Evolutionary conservation across 352 stramenopile species (phyloP).

Genomic region (Globisporangium emineosum): DNA sequence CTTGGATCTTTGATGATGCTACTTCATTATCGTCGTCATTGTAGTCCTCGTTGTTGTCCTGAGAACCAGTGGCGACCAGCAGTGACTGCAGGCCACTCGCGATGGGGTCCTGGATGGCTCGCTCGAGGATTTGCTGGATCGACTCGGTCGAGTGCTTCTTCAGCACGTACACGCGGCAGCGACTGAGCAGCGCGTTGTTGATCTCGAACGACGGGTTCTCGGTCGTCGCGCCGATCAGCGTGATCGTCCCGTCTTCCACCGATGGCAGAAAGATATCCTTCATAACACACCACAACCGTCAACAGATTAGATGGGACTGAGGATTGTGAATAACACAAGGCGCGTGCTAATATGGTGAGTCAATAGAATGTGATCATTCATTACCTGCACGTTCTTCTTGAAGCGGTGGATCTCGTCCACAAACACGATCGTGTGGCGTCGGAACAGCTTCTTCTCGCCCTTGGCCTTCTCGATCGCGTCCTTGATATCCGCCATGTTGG

Average conservation of each 20-base stretch:
- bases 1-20: constrained; percentile 27
- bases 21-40: constrained; percentile 8
- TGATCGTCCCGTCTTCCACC: constrained; percentile 83
- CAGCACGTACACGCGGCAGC: constrained; percentile 75
- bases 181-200: constrained; percentile 81
- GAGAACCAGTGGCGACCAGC: background rate
- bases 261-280: constrained; percentile 81
- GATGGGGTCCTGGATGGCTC: constrained; percentile 42
- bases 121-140: constrained; percentile 59
- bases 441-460: constrained; percentile 58
- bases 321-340: no score
- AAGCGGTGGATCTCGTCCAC: constrained; percentile 89
- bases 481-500: constrained; percentile 66
- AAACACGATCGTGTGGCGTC: constrained; percentile 77
- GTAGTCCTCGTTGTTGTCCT: constrained; percentile 6
- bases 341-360: no score
- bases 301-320: background rate
- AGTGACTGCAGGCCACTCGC: constrained; percentile 28
- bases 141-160: constrained; percentile 65
- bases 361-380: no score
- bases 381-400: constrained; percentile 80
- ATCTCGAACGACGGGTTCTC: constrained; percentile 89
- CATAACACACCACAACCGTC: background rate
- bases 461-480: constrained; percentile 71
- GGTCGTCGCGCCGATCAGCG: constrained; percentile 86